Evolutionary conservation across 306 rosid species (phyloP).

Genomic region (Dryas drummondii): DNA sequence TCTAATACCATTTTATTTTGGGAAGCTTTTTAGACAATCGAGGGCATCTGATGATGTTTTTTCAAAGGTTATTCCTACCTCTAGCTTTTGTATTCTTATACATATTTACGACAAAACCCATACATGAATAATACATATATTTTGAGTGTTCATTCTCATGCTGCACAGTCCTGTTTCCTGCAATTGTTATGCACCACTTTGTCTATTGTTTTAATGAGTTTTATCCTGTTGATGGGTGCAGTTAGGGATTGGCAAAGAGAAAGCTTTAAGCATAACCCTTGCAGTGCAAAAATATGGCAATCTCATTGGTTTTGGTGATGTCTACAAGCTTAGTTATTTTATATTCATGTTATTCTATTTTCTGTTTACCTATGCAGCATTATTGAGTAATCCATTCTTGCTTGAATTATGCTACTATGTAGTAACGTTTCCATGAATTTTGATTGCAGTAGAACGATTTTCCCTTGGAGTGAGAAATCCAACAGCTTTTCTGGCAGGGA

Average conservation of each 20-base stretch:
- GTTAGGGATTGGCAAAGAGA: conserved; percentile 66
- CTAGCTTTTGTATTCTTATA: conserved; percentile 4
- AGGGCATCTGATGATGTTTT: conserved; percentile 56
- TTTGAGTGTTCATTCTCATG: neutral
- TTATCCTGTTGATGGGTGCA: conserved; percentile 30
- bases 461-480: conserved; percentile 66
- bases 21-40: conserved; percentile 55
- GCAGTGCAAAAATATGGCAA: conserved; percentile 62
- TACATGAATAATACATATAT: neutral
- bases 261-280: conserved; percentile 42
- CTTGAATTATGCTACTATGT: conserved; percentile 19
- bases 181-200: neutral
- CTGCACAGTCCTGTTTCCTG: neutral
- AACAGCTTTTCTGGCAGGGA: conserved; percentile 63
- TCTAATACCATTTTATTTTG: conserved; percentile 61
- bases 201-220: conserved; percentile 3
- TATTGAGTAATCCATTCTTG: neutral
- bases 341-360: neutral
- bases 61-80: conserved; percentile 44
- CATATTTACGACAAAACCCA: neutral
- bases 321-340: neutral
- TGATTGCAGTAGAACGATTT: conserved; percentile 58
- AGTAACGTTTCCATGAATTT: conserved; percentile 25
- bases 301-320: conserved; percentile 66
- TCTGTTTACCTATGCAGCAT: neutral